Base-by-base conservation (phyloP, 1,284 basidiomycete species). In the Microbotryum intermedium region DNA sequence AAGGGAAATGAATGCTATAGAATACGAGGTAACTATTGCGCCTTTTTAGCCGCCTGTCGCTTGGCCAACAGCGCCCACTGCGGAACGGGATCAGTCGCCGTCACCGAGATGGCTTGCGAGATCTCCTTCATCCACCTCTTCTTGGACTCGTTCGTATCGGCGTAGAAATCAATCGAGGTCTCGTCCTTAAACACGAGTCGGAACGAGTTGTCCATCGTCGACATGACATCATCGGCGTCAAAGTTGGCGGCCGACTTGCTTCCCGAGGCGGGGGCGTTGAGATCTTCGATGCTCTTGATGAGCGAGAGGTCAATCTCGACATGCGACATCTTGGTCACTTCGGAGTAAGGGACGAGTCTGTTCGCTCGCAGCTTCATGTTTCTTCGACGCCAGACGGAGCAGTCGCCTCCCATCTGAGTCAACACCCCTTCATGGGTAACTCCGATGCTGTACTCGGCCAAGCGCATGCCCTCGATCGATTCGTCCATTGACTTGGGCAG, bases 341-440 rank as follows among this genome's bases (percentile, higher is more conserved):
- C 90, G 71, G 89, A 94, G 78, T 88, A 94, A 2, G 93, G 91
- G 50, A 97, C 82, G 50, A 97, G 79, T 69, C 83, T 87, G 16
- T 87, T 83, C 6, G 94, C 93, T 55, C 90, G 86, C 7, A 97
- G 81, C 48, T 91, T 84, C 65, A 97, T 82, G 61, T 86, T 84
- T 47, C 94, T 83, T 51, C 94, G 81, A 49, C 90, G 84, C 85
- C 92, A 95, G 13, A 85, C 91, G 60, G 77, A 81, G 72, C 92
- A 95, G 75, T 95, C 94, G n/a, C 92, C 94, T 6, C 94, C 94
- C 62, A 82, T 83, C 77, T 98, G 94, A 16, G 94, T 98, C 70
- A 98, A 75, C 0, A 84, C 85, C n/a, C 93, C 91, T 74, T 93
- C 86, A 75, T 87, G 88, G 73, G 93, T 91, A 51, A 87, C 87